Evolutionary conservation across 1,284 basidiomycete genomes (phyloP), one percentile per base, ranked within the genome.

Genomic region (Ustilago hordei): DNA sequence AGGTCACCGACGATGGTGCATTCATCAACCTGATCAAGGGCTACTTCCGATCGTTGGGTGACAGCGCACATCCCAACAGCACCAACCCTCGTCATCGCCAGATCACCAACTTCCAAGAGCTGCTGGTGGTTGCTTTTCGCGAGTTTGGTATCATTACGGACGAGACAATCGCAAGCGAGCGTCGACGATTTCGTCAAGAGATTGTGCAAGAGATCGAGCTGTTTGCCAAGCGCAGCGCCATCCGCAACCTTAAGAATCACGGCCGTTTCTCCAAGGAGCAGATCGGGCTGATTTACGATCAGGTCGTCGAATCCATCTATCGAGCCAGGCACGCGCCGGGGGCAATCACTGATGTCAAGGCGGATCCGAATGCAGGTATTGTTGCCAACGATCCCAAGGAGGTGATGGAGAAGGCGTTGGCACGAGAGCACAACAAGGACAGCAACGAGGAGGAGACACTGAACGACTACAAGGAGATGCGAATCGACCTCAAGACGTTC

Each of bases 81-180:
- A 86, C 90, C 4, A 95, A 99, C 81, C 92, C 95, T 3, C 92
- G 95, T 23, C 91, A 94, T 8, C 93, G 95, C 19, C 94, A 95
- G 48, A 97, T 99, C 82, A 98, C 96, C 23, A 93, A 94, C 72
- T 99, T 99, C 90, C 97, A 99, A 87, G 95, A 99, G 87, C 91
- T 99, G 31, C 59, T 83, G n/a, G 80, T 83, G 35, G 80, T 85
- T 19, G 81, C 78, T 0, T 82, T 83, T 71, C 91, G 97, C 64
- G 97, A 99, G 86, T 99, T 99, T 86, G 93, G 95, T 31, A 79
- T 95, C 75, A 96, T 99, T 85, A 96, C 94, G 0, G 95, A 98
- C 83, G 97, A 99, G 36, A 94, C 93, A 13, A 98, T 99, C 80
- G 90, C 91, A 19, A 90, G 90, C 19, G 96, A 99, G 87, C 91